Evolutionary conservation across 129 eudicot genomes (phyloP), one percentile per base, ranked within the genome.

Genomic region (Glebionis coronaria): DNA sequence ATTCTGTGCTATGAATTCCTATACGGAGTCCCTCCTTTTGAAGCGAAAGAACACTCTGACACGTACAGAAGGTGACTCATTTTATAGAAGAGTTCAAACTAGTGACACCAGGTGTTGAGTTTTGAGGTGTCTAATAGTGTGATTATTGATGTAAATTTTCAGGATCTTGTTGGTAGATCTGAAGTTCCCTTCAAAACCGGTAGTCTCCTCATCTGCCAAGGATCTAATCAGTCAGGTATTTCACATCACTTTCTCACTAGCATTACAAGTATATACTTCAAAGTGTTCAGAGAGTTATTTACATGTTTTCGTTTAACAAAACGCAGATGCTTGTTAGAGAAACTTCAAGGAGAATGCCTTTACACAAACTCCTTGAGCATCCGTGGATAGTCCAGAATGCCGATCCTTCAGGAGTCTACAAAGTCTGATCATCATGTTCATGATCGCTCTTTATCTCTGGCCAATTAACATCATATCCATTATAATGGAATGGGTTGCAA

Each of bases 21-120:
- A 11, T 91, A 91, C 72, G 97, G 97, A 18, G 70, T 85, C 47
- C 97, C 97, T 61, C 96, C 97, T 14, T 91, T 91, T 74, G 97
- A 91, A 76, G 96, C 97, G 31, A 85, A 88, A 83, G 96, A 91
- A 68, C 97, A 91, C 73, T 85, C 97, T 28, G 97, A 91, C 61
- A 91, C 97, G 49, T 91, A 91, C 61, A 78, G 88, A 75, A 91
- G 97, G 97, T 91, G 56, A 56, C 25, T 10, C 55, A 45, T 19
- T 28, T 57, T 18, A 16, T n/a, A 8, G 38, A 65, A 38, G 19
- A 40, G 13, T 25, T 52, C 0, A 1, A 3, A 60, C 12, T 35
- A 60, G 15, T 14, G 12, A 60, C 11, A 7, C 18, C 35, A 28
- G 1, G 8, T 68, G 23, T 9, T 10, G 12, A 44, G 46, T 20